phyloP scores from a whole-genome alignment of 441 rosid species.

The Mallotus japonicus region DNA sequence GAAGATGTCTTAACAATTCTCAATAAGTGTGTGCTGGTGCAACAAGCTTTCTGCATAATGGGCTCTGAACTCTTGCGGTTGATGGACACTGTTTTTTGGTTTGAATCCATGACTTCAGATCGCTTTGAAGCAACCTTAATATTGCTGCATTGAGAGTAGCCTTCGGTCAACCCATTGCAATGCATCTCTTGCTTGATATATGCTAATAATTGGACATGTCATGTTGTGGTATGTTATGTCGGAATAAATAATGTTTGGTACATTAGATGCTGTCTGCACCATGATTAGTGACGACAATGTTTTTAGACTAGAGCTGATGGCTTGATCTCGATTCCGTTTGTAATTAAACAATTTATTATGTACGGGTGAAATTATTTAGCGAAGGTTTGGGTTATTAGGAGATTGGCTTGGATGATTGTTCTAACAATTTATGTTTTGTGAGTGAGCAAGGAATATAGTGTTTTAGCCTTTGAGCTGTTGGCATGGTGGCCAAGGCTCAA shows the following conservation, averaged over 20 bases:
- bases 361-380: no score
- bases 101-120: neutral
- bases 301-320: neutral
- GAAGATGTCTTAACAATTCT: slow-evolving; percentile 5
- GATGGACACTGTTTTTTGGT: neutral
- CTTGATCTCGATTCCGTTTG: no score
- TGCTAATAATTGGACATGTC: neutral
- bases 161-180: neutral
- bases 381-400: no score
- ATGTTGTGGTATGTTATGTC: no score
- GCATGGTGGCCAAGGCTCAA: no score
- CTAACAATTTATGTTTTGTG: no score
- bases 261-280: neutral
- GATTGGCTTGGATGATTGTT: no score
- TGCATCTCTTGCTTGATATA: neutral
- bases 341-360: no score
- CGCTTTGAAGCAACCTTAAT: neutral
- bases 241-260: neutral
- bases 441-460: no score
- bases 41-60: neutral
- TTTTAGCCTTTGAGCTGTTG: no score
- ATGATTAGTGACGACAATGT: neutral
- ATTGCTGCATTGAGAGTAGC: neutral
- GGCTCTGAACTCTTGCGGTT: neutral
- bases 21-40: slow-evolving; percentile 5